Conservation (phyloP, 2,329 filamentous ascomycete genomes). For the Nemania diffusa region DNA sequence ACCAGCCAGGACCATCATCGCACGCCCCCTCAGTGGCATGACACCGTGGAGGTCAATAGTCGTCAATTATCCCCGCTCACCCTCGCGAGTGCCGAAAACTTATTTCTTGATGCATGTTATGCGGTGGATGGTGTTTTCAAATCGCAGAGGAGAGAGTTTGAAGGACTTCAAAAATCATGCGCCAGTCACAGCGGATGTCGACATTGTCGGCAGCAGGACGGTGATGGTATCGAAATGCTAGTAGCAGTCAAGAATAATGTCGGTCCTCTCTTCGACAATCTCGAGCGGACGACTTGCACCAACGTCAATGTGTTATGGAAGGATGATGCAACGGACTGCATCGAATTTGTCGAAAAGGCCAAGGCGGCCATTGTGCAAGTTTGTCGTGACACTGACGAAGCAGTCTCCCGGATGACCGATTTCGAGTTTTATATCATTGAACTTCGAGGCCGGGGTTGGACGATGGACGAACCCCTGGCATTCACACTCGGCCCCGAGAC, state of each 20-base stretch:
- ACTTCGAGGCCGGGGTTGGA: slow-evolving; percentile 59
- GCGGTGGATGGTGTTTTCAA: slow-evolving; percentile 56
- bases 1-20: slow-evolving; percentile 54
- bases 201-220: slow-evolving; percentile 54
- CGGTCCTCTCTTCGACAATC: slow-evolving; percentile 58
- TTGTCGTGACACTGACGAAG: slow-evolving; percentile 56
- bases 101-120: slow-evolving; percentile 59
- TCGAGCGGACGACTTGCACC: slow-evolving; percentile 56
- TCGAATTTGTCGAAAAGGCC: slow-evolving; percentile 56
- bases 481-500: slow-evolving; percentile 56
- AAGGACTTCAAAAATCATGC: slow-evolving; percentile 53
- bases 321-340: slow-evolving; percentile 55
- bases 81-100: slow-evolving; percentile 57
- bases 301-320: slow-evolving; percentile 59
- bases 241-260: slow-evolving; percentile 62
- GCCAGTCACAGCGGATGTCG: slow-evolving; percentile 51
- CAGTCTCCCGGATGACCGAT: slow-evolving; percentile 57
- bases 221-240: slow-evolving; percentile 58
- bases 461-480: slow-evolving; percentile 57
- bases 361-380: slow-evolving; percentile 52
- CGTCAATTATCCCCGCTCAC: slow-evolving; percentile 60
- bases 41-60: slow-evolving; percentile 58
- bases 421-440: slow-evolving; percentile 61
- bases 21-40: slow-evolving; percentile 52
- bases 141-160: slow-evolving; percentile 54